These are phyloP conservation scores for Candida hispaniensis DNA, from an alignment of 805 yeast genomes.

Conservation along the genomic window DNA sequence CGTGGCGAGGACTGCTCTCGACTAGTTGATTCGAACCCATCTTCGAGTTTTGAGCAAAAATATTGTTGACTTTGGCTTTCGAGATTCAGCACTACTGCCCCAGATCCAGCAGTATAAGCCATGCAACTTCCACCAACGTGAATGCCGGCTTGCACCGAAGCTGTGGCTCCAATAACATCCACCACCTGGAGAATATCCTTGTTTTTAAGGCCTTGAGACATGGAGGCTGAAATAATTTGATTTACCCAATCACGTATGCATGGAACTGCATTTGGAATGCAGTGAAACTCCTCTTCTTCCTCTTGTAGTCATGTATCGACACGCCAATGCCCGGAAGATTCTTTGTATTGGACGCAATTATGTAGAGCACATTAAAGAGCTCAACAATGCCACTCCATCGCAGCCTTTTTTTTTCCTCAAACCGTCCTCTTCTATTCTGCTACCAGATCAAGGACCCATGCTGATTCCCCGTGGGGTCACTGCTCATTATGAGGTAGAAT, in stretches of 20 bases:
- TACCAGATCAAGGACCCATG: constrained; percentile 61
- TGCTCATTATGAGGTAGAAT: constrained; percentile 88
- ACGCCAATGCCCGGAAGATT: constrained; percentile 47
- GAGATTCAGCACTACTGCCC: constrained; percentile 20
- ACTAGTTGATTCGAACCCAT: constrained; percentile 1
- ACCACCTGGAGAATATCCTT: too few species aligned
- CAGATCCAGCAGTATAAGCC: constrained; percentile 27
- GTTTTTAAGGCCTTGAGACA: too few species aligned
- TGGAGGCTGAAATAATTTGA: too few species aligned
- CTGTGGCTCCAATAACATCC: constrained; percentile 16
- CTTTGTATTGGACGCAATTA: constrained; percentile 95
- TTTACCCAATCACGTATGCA: too few species aligned
- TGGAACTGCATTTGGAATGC: too few species aligned
- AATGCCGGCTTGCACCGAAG: constrained; percentile 2
- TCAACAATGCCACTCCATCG: constrained; percentile 68
- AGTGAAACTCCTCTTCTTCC: too few species aligned
- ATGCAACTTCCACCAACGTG: constrained; percentile 17
- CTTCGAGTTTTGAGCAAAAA: constrained; percentile 7
- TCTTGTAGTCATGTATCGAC: too few species aligned
- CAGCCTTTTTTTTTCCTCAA: constrained; percentile 90
- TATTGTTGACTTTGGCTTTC: constrained; percentile 2
- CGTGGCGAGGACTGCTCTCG: constrained; percentile 10
- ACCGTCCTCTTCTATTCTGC: constrained; percentile 69
- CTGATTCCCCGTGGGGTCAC: constrained; percentile 68
- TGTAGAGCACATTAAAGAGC: constrained; percentile 89